These are phyloP conservation scores for Cinnamomum chago DNA, from an alignment of 164 flowering plant species.

Conservation along the genomic window DNA sequence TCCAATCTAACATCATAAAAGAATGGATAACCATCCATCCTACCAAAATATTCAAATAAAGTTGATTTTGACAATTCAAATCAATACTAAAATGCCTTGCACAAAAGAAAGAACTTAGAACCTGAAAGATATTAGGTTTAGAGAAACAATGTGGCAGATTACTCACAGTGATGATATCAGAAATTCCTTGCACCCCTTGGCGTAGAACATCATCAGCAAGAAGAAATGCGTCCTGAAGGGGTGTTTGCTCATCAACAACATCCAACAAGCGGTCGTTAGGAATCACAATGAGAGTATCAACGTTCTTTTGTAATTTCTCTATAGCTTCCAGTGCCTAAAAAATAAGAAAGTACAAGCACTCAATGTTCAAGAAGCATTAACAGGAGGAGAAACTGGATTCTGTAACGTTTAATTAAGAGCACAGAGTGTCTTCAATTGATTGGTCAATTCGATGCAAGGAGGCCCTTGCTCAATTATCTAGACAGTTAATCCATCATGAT, in stretches of 20 bases:
- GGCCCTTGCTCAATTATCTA: not conserved
- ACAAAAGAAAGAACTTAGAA: not conserved
- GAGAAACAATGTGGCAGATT: not conserved
- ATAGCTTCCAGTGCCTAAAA: slow-evolving; percentile 95
- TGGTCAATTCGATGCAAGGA: not conserved
- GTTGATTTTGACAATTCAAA: too few species aligned
- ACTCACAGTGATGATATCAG: slow-evolving; percentile 94
- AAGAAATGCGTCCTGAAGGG: slow-evolving; percentile 97
- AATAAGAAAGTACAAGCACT: not conserved
- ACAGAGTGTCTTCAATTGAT: not conserved
- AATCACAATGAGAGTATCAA: slow-evolving; percentile 94
- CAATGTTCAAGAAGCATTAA: too few species aligned
- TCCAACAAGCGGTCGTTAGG: slow-evolving; percentile 95
- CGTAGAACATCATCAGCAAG: slow-evolving; percentile 99
- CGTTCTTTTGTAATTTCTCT: slow-evolving; percentile 87
- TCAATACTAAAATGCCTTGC: not conserved
- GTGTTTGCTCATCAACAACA: slow-evolving; percentile 87
- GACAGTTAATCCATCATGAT: too few species aligned
- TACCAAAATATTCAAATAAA: too few species aligned
- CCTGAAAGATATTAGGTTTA: not conserved
- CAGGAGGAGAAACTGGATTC: not conserved
- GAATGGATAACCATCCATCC: too few species aligned
- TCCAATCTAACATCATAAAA: too few species aligned
- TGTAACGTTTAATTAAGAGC: not conserved
- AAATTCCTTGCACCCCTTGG: slow-evolving; percentile 99